Conservation (phyloP, 768 basidiomycete species). For the Tylopilus rubrobrunneus region DNA sequence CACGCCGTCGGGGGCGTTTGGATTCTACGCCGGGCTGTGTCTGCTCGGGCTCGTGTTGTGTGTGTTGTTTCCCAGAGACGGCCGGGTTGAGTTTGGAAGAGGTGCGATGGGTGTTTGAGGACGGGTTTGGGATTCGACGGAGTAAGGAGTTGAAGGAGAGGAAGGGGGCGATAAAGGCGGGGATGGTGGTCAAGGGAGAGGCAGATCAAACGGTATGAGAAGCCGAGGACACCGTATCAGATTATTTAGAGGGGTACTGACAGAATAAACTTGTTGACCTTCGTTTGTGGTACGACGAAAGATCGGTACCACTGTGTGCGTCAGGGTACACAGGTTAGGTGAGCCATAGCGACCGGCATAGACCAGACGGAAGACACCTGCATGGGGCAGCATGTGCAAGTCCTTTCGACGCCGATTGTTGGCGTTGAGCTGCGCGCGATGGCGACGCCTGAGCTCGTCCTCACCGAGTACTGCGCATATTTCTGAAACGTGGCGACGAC, state of each 20-base stretch:
- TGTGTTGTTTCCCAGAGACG: constrained; percentile 76
- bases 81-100: constrained; percentile 47
- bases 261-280: too few relatives aligned
- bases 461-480: constrained; percentile 66
- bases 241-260: too few relatives aligned
- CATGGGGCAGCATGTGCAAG: constrained; percentile 60
- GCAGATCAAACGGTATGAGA: not conserved
- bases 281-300: too few relatives aligned
- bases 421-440: constrained; percentile 42
- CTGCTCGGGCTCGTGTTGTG: constrained; percentile 46
- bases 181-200: not conserved
- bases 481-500: constrained; percentile 72
- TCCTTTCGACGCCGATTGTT: constrained; percentile 75
- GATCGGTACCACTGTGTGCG: too few relatives aligned
- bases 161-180: constrained; percentile 14
- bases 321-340: too few relatives aligned
- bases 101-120: constrained; percentile 56
- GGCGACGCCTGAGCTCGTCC: too few relatives aligned
- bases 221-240: too few relatives aligned
- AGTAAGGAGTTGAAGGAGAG: constrained; percentile 42
- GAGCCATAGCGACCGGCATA: too few relatives aligned
- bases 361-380: constrained; percentile 25
- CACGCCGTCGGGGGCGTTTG: constrained; percentile 57
- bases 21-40: constrained; percentile 73
- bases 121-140: constrained; percentile 58